Evolutionary conservation across 176 grass and related monocot species (phyloP).

Genomic region (Avena atlantica): DNA sequence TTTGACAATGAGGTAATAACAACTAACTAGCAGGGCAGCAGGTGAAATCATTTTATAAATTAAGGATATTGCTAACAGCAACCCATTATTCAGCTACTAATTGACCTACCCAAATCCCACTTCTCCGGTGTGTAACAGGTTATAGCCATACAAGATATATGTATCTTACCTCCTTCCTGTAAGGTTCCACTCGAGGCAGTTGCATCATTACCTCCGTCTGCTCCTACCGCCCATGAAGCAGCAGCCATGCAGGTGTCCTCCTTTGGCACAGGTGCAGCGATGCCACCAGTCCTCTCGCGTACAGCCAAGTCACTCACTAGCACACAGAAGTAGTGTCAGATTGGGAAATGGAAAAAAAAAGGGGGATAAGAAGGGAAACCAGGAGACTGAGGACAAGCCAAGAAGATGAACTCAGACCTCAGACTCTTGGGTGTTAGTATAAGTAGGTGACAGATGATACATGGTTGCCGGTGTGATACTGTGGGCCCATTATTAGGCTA

Average conservation of each 20-base stretch:
- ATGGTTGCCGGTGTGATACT: not conserved
- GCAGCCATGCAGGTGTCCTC: not conserved
- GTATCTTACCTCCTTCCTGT: constrained; percentile 19
- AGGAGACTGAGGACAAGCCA: not conserved
- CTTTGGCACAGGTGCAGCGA: not conserved
- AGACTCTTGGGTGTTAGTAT: not conserved
- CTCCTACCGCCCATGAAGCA: not conserved
- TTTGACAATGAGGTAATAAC: constrained; percentile 1
- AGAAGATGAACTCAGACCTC: not conserved
- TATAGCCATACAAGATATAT: not conserved
- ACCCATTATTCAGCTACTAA: not conserved
- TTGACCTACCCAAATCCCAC: not conserved
- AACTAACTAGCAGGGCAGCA: constrained; percentile 1
- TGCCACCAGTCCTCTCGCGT: not conserved
- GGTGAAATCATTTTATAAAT: not conserved
- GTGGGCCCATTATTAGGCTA: not conserved
- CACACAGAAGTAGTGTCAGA: constrained; percentile 26
- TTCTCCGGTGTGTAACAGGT: not conserved
- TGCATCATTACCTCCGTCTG: not conserved
- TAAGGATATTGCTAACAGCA: not conserved
- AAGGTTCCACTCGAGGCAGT: not conserved
- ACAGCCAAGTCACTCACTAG: constrained; percentile 26
- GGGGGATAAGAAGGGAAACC: not conserved
- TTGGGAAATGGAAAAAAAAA: not conserved
- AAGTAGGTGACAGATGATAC: constrained; percentile 9